Base-by-base conservation (phyloP, 108 stramenopile species). In the Fragilariopsis cylindrus region DNA sequence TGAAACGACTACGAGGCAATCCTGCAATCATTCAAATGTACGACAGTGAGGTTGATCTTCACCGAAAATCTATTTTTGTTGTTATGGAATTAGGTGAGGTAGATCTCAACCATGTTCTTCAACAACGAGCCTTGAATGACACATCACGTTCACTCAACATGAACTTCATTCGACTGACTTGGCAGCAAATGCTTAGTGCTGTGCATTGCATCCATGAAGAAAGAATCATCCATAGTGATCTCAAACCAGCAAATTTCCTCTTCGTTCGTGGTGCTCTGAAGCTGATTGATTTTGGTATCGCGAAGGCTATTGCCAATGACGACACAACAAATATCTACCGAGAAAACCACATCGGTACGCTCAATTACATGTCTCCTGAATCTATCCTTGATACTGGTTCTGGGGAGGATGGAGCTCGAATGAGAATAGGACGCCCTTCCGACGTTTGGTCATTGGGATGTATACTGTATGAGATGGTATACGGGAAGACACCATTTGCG, bases 361-460 rank as follows among this genome's bases (percentile, higher is more conserved):
- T 98, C n/a, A 99, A 98, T 76, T 99, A 99, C 75, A 99, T 99
- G 98, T 91, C 90, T 3, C 99, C 99, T 3, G 99, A 99, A 80
- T 95, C 98, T 1, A 94, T 99, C 21, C 76, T 94, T 64, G 97
- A 98, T 70, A 96, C 91, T 42, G 92, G 87, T 12, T 71, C 78
- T 18, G 88, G 84, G 7, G 69, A 70, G 7, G 73, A 80, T 46
- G 85, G 58, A 64, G 88, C 80, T 71, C 81, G 66, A 76, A 91
- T 86, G 82, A 86, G 82, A 71, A 86, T 86, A 50, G 92, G 92
- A 48, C 63, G 89, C 81, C 83, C 93, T 46, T 94, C 93, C 9
- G 97, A 98, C 76, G 90, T 98, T 18, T 96, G 97, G 97, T 93
- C 91, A 39, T 82, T 99, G 12, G 99, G 99, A 6, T 98, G 98